A percentile compares a stretch with the other conserved stretches of the same genome.
Conservation (phyloP, 2,329 filamentous ascomycete species). For the Diaporthe citri region DNA sequence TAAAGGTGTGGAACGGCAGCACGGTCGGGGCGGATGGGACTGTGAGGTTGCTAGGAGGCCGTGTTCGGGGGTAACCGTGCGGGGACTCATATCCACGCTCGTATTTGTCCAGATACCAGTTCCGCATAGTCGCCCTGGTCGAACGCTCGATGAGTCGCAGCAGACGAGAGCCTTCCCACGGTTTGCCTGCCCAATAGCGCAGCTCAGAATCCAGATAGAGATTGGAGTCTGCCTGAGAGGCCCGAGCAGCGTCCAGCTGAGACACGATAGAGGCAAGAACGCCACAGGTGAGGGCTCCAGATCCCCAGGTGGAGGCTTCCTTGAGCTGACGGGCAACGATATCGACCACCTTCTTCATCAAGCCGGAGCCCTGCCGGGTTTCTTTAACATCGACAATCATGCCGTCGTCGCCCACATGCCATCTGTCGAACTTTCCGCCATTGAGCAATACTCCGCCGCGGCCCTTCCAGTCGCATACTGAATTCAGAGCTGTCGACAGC, state of each 20-base stretch:
- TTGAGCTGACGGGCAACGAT: conserved; percentile 90
- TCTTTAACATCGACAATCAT: conserved; percentile 81
- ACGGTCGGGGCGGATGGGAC: conserved; percentile 93
- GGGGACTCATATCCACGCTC: conserved; percentile 70
- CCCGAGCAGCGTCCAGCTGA: conserved; percentile 59
- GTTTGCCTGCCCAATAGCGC: conserved; percentile 75
- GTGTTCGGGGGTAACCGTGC: conserved; percentile 76
- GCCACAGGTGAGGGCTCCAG: conserved; percentile 72
- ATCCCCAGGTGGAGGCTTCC: conserved; percentile 90
- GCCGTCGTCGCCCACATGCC: conserved; percentile 90
- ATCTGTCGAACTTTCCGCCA: conserved; percentile 82
- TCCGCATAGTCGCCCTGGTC: conserved; percentile 81
- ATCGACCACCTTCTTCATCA: conserved; percentile 90
- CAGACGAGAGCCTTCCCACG: conserved; percentile 90
- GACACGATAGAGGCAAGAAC: conserved; percentile 63
- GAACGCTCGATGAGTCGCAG: conserved; percentile 87
- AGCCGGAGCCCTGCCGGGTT: conserved; percentile 75
- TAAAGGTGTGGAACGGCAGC: conserved; percentile 97
- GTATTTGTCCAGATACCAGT: conserved; percentile 90
- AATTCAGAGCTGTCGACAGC: conserved; percentile 93
- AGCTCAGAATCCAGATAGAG: conserved; percentile 58
- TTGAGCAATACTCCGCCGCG: conserved; percentile 87
- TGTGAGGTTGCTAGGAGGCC: conserved; percentile 78
- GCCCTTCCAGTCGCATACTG: conserved; percentile 94
- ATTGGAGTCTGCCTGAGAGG: conserved; percentile 49